Evolutionary conservation across 306 rosid species (phyloP).

Genomic region (Vigna radiata): DNA sequence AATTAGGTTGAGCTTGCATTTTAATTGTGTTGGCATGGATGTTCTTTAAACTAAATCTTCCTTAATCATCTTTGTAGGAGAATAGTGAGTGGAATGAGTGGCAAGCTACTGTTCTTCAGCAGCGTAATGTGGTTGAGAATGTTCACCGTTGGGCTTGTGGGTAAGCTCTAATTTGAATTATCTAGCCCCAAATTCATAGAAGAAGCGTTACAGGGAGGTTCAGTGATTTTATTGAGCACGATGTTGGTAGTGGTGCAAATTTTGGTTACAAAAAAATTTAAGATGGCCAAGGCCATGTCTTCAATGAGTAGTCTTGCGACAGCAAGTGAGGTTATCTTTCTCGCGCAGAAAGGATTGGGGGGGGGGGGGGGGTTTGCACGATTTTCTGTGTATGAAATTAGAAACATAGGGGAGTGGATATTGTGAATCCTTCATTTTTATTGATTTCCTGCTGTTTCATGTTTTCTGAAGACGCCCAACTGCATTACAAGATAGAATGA

Average conservation of each 20-base stretch:
- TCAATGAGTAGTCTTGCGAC: conserved; percentile 1
- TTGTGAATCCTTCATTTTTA: conserved; percentile 15
- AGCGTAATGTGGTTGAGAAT: conserved; percentile 86
- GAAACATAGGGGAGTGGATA: conserved; percentile 32
- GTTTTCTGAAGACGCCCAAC: conserved; percentile 81
- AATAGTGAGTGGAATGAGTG: conserved; percentile 85
- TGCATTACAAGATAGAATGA: conserved; percentile 91
- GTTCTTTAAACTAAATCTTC: conserved; percentile 4
- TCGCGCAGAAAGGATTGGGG: background rate
- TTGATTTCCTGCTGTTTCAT: conserved; percentile 11
- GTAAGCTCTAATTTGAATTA: conserved; percentile 58
- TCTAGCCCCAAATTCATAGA: conserved; percentile 31
- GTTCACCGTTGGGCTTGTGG: conserved; percentile 97
- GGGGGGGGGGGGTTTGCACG: too few relatives aligned
- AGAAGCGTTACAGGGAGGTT: conserved; percentile 7
- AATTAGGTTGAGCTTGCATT: conserved; percentile 14
- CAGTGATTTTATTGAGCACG: conserved; percentile 9
- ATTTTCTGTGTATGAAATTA: conserved; percentile 22
- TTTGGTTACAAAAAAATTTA: background rate
- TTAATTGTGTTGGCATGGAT: conserved; percentile 16
- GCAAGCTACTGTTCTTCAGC: conserved; percentile 85
- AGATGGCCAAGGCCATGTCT: background rate
- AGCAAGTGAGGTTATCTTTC: conserved; percentile 9
- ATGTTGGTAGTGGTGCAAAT: background rate
- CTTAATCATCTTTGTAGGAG: conserved; percentile 62